phyloP scores from a whole-genome alignment of 2,329 filamentous ascomycete species.

The Raffaelea arxii region DNA sequence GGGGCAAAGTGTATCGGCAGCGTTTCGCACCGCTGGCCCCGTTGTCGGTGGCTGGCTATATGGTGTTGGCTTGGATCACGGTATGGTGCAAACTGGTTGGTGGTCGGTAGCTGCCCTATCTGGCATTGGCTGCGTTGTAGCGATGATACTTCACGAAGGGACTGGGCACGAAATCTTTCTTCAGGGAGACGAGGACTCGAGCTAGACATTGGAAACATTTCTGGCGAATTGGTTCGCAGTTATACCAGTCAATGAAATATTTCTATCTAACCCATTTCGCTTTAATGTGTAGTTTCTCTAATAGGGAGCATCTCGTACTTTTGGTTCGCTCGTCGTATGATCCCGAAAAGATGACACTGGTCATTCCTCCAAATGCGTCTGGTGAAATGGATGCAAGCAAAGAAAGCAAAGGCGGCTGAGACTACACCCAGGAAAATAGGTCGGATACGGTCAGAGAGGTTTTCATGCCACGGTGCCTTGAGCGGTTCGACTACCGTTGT shows the following conservation, averaged over 20 bases:
- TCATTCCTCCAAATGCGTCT: too few species aligned
- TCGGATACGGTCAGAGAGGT: neutral
- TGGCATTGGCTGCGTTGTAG: slow-evolving; percentile 44
- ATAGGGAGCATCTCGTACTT: too few species aligned
- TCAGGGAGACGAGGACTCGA: slow-evolving; percentile 33
- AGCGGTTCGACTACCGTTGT: too few species aligned
- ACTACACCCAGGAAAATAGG: neutral
- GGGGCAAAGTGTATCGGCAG: slow-evolving; percentile 38
- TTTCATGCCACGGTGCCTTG: neutral
- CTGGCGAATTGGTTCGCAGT: too few species aligned
- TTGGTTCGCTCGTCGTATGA: too few species aligned
- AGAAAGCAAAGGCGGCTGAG: too few species aligned
- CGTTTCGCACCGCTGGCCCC: slow-evolving; percentile 40
- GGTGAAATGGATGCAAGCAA: too few species aligned
- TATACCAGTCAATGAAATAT: too few species aligned
- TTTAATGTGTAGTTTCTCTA: too few species aligned
- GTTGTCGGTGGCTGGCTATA: slow-evolving; percentile 40
- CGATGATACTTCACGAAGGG: slow-evolving; percentile 55
- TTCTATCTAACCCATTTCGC: too few species aligned
- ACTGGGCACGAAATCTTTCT: slow-evolving; percentile 50
- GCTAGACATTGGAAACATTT: too few species aligned
- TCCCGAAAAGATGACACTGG: too few species aligned
- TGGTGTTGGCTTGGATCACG: slow-evolving; percentile 32
- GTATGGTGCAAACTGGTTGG: slow-evolving; percentile 37
- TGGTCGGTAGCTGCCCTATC: slow-evolving; percentile 40